Percentiles rank a stretch among this genome's conserved stretches.
These are phyloP conservation scores for Paramecium biaurelia DNA, from an alignment of 73 alveolate species.

Conservation along the genomic window DNA sequence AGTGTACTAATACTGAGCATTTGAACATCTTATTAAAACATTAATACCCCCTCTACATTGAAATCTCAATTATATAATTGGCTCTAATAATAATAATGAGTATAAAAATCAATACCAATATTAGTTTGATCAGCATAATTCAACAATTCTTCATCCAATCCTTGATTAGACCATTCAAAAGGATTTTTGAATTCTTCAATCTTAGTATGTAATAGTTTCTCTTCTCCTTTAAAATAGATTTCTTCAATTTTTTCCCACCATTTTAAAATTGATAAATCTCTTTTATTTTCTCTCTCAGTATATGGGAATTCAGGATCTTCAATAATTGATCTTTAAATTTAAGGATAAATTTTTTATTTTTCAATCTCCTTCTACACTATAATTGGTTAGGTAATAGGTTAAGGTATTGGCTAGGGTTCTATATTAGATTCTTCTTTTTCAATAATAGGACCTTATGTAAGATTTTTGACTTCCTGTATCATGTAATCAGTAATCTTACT, in stretches of 20 bases:
- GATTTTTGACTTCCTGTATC: not conserved
- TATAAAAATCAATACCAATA: not conserved
- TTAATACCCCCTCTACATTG: not conserved
- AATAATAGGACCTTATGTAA: not conserved
- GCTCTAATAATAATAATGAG: not conserved
- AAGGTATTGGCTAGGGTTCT: not conserved
- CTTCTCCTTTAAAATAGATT: not conserved
- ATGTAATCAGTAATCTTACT: not conserved
- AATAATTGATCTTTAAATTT: not conserved
- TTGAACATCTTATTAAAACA: not conserved
- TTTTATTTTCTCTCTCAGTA: not conserved
- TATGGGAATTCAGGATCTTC: conserved; percentile 1
- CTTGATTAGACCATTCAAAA: not conserved
- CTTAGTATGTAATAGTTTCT: not conserved
- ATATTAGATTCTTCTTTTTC: not conserved
- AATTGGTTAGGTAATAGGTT: not conserved
- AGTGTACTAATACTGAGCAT: not conserved
- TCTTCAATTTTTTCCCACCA: not conserved
- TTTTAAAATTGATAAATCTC: not conserved
- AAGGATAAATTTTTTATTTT: not conserved
- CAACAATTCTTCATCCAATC: not conserved
- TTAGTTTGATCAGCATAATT: not conserved
- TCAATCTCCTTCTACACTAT: not conserved
- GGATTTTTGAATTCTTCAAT: not conserved
- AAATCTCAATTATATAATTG: not conserved